Evolutionary conservation across 768 basidiomycete species (phyloP).

Genomic region (Lactarius hengduanensis): DNA sequence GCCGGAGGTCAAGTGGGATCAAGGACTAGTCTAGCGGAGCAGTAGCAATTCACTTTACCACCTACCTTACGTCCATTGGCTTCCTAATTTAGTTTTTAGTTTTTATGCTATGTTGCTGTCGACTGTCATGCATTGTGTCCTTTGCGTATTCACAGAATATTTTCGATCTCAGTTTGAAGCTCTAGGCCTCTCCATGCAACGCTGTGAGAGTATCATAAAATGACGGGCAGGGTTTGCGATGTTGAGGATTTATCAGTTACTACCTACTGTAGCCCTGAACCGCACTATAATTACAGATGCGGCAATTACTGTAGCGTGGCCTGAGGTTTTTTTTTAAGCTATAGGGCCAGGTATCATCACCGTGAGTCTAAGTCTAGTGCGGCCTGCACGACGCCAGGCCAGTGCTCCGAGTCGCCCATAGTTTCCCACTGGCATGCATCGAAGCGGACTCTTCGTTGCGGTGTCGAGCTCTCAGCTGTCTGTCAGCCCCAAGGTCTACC

Average conservation of each 20-base stretch:
- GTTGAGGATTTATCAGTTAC: not conserved
- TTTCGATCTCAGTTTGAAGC: not conserved
- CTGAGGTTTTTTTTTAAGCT: too few relatives aligned
- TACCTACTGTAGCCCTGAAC: not conserved
- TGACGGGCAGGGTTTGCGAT: not conserved
- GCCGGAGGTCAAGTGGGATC: conserved; percentile 3
- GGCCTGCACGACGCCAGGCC: too few relatives aligned
- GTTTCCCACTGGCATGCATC: not conserved
- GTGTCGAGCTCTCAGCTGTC: not conserved
- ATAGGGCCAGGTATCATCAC: not conserved
- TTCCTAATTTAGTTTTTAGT: not conserved
- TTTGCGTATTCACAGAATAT: not conserved
- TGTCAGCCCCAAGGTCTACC: not conserved
- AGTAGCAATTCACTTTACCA: not conserved
- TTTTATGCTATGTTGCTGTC: not conserved
- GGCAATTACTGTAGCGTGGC: not conserved
- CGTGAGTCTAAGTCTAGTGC: not conserved
- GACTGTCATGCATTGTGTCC: not conserved
- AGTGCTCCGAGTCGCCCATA: not conserved
- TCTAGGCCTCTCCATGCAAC: not conserved
- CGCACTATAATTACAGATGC: not conserved
- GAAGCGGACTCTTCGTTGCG: not conserved
- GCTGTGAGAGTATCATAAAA: not conserved
- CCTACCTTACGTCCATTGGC: not conserved
- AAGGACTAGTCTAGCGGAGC: not conserved